Base-by-base conservation (phyloP, 2,329 filamentous ascomycete genomes). In the Xylariaceae sp. region DNA sequence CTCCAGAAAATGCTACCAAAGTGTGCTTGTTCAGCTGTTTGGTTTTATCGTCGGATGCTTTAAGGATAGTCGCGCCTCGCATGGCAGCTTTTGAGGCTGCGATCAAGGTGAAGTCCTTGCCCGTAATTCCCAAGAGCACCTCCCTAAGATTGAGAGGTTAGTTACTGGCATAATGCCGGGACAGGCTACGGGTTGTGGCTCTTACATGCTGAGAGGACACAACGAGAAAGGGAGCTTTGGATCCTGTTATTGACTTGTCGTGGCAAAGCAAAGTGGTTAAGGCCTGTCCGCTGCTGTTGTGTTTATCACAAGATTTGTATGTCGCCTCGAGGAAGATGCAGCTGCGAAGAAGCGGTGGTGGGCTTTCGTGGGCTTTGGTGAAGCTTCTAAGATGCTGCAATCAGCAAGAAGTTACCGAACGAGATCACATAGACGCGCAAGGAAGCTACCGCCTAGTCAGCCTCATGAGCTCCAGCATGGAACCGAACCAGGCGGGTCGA, bases 71-170 rank as follows among this genome's bases (percentile, higher is more conserved):
- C 61, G 92, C 91, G 69, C 94, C 94, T 79, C 94, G 87, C 92
- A 97, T 97, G 68, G 92, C 91, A 72, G 94, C 94, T 81, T 99
- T 97, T 60, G 92, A 97, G 68, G 94, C 91, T 69, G 92, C 94
- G 73, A 99, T 87, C 82, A 99, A 86, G 79, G 92, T 95, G 76
- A 97, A 99, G 84, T 99, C 95, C 82, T 96, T 96, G 80, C 94
- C 95, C 56, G 93, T 97, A 75, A 99, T 96, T 70, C 94, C 94
- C 67, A 99, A 84, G 72, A 99, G 84, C 73, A 97, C 91, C 86
- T 99, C 94, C 94, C 92, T 97, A 57, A 23, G 26, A 36, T 29
- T 15, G 8, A 13, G 2, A 49, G 39, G 30, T 58, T 21, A 56
- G 49, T 42, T 21, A 24, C 10, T 29, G 16, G 24, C 6, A 23